Base-by-base conservation (phyloP, 2,329 filamentous ascomycete species). In the Fusarium torulosum region DNA sequence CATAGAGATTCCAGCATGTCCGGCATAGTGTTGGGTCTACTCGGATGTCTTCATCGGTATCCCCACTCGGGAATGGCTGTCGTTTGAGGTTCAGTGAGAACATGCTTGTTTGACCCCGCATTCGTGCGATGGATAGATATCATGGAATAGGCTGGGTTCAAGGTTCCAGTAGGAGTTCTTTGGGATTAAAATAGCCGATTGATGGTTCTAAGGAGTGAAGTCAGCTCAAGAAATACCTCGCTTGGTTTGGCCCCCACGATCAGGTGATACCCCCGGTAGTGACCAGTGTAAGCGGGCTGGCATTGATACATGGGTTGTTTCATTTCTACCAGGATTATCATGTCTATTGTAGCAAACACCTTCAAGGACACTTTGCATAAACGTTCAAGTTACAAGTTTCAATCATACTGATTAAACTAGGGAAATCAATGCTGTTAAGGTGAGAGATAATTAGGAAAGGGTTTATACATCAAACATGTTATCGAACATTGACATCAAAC, bases 1-100 rank as follows among this genome's bases (percentile, higher is more conserved):
- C 44, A 3, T 61, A 72, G 5, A 72, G 52, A 38, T 72, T 72
- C 60, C 63, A 67, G 35, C 70, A 72, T 35, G 47, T 59, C 3
- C 51, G 42, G 4, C 70, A 72, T 3, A 59, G 19, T n/a, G 37
- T 56, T 6, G 59, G 54, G 20, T 72, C 56, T 3, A 15, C 47
- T 14, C 59, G 53, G 2, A 72, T 69, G 6, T 70, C 60, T 15
- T 65, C 46, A 10, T 70, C 59, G 3, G 43, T 42, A 9, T 67
- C 47, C 1, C 69, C 69, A 0, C 19, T 21, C 2, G 69, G 69
- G 15, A 58, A 59, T 6, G 69, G 69, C 4, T 33, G 23, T 14
- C 33, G 20, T 17, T 25, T 19, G 1, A 70, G 67, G 31, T 54
- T 38, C 6, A 70, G 33, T 42, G 63, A 70, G 21, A 47, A 49